Evolutionary conservation across 73 alveolate species (phyloP).

Genomic region (Urostyla sp.): DNA sequence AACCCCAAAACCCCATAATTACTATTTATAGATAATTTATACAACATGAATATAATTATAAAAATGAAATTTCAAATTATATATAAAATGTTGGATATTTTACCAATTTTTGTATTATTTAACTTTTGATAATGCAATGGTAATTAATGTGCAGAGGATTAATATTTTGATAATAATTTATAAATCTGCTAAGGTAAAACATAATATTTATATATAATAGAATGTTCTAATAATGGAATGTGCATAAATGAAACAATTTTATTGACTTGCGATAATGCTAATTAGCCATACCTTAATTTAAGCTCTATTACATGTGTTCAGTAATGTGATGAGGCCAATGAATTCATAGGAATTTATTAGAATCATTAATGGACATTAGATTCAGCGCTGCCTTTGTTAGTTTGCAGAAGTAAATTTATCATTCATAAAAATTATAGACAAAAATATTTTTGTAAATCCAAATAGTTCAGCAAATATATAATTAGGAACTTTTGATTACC

Average conservation of each 20-base stretch:
- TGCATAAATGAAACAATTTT: conserved; percentile 21
- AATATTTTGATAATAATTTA: too few species aligned
- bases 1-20: too few species aligned
- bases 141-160: too few species aligned
- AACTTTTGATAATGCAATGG: too few species aligned
- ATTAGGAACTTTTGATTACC: conserved; percentile 23
- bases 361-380: conserved; percentile 13
- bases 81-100: too few species aligned
- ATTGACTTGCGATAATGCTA: conserved; percentile 1
- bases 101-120: too few species aligned
- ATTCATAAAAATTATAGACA: conserved; percentile 35
- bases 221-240: too few species aligned
- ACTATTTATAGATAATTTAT: too few species aligned
- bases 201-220: too few species aligned
- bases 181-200: too few species aligned
- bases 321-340: neutral
- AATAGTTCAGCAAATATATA: neutral
- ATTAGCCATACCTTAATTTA: neutral
- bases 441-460: neutral
- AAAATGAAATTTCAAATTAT: too few species aligned
- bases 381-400: neutral
- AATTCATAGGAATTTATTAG: neutral
- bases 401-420: conserved; percentile 23
- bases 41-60: too few species aligned
- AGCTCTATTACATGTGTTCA: neutral